Conservation (phyloP, 768 basidiomycete genomes). For the Sistotremastrum niveocremeum region DNA sequence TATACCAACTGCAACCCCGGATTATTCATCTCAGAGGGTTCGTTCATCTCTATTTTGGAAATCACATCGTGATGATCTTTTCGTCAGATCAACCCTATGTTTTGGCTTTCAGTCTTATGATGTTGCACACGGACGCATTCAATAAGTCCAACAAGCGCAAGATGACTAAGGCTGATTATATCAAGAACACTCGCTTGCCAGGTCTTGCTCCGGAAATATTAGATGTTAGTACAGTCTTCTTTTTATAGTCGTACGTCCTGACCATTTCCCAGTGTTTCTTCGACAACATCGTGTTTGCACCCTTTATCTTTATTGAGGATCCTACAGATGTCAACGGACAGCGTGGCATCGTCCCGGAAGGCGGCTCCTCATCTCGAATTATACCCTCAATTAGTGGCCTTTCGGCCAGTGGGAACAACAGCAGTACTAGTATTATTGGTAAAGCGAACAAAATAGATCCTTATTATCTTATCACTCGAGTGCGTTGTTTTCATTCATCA, state of each 20-base stretch:
- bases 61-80: neutral
- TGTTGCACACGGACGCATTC: slow-evolving; percentile 97
- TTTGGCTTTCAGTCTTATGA: slow-evolving; percentile 92
- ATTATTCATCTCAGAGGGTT: slow-evolving; percentile 68
- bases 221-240: slow-evolving; percentile 44
- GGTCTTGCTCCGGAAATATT: slow-evolving; percentile 74
- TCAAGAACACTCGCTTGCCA: slow-evolving; percentile 82
- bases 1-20: slow-evolving; percentile 76
- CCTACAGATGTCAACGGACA: slow-evolving; percentile 57
- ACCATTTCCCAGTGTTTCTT: slow-evolving; percentile 63
- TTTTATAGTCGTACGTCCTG: neutral
- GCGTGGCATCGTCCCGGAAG: slow-evolving; percentile 32
- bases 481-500: slow-evolving; percentile 21
- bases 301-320: slow-evolving; percentile 94
- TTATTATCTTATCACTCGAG: slow-evolving; percentile 80
- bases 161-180: slow-evolving; percentile 91
- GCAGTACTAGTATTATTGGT: slow-evolving; percentile 29
- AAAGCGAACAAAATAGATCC: slow-evolving; percentile 72
- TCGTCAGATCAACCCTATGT: slow-evolving; percentile 85
- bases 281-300: slow-evolving; percentile 92
- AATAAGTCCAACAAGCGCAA: slow-evolving; percentile 96
- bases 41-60: slow-evolving; percentile 8
- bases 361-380: slow-evolving; percentile 18
- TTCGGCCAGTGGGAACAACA: slow-evolving; percentile 13
- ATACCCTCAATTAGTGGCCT: slow-evolving; percentile 24